phyloP scores from a whole-genome alignment of 1,284 basidiomycete species.

The Quambalaria eucalypti region DNA sequence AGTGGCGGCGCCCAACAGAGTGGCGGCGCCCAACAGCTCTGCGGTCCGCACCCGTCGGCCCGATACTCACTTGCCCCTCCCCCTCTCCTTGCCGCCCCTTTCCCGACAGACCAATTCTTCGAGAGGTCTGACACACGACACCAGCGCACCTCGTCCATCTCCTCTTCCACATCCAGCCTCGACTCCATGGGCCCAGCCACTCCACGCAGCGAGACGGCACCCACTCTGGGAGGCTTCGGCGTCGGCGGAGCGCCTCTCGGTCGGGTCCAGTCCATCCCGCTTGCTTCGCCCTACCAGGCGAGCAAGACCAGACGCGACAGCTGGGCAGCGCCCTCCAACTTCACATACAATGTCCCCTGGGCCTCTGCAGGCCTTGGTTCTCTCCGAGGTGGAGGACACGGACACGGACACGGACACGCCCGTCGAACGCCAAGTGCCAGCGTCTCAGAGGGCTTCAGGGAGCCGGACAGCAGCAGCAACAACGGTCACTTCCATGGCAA shows the following conservation, averaged over 20 bases:
- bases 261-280: neutral
- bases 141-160: neutral
- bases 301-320: neutral
- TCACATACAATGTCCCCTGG: no score
- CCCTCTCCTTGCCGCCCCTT: neutral
- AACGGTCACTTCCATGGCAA: no score
- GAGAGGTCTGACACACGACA: conserved; percentile 1
- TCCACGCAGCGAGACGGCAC: neutral
- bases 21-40: neutral
- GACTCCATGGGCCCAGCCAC: neutral
- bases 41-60: no score
- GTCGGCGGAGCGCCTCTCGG: neutral
- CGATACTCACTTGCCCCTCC: neutral
- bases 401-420: no score
- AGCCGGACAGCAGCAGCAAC: no score
- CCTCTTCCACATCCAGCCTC: neutral
- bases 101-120: neutral
- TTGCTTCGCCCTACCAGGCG: neutral
- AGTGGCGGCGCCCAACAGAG: neutral
- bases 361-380: no score
- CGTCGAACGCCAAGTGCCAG: no score
- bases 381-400: no score
- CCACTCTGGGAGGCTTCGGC: neutral
- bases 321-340: neutral
- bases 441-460: no score